These are phyloP conservation scores for Brasilioporus rufonigricans DNA, from an alignment of 768 basidiomycete species.

Conservation along the genomic window DNA sequence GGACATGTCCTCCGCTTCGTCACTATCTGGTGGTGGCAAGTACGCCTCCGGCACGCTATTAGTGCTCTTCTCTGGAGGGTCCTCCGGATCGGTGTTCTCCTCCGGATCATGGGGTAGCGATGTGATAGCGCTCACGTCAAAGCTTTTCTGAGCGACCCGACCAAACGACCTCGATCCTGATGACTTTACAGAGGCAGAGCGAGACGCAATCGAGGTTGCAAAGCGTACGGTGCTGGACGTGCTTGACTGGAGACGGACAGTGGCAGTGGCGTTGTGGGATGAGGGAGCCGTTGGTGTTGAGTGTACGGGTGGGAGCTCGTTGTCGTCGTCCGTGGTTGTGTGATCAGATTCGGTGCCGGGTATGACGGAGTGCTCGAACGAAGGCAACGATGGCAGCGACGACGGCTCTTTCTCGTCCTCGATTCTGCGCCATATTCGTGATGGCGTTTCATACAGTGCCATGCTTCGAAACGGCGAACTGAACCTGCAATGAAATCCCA, in stretches of 20 bases:
- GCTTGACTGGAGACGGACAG: conserved; percentile 50
- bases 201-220: conserved; percentile 50
- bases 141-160: conserved; percentile 43
- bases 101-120: conserved; percentile 43
- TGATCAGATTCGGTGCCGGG: conserved; percentile 36
- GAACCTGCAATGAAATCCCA: conserved; percentile 1
- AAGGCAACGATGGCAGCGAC: conserved; percentile 75
- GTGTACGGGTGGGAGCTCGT: conserved; percentile 53
- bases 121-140: conserved; percentile 59
- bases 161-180: conserved; percentile 37
- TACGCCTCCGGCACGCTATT: conserved; percentile 55
- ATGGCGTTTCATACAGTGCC: conserved; percentile 73
- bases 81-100: conserved; percentile 37
- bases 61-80: conserved; percentile 41
- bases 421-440: conserved; percentile 81
- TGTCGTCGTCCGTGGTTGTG: conserved; percentile 40
- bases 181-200: conserved; percentile 34
- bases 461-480: conserved; percentile 26
- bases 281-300: conserved; percentile 61
- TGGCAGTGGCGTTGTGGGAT: conserved; percentile 48
- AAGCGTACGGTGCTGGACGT: conserved; percentile 50
- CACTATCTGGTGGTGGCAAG: conserved; percentile 46
- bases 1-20: conserved; percentile 45
- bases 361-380: conserved; percentile 61
- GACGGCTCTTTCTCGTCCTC: conserved; percentile 79